phyloP scores from a whole-genome alignment of 1,284 basidiomycete genomes.

The Apiotrichum mycotoxinovorans region DNA sequence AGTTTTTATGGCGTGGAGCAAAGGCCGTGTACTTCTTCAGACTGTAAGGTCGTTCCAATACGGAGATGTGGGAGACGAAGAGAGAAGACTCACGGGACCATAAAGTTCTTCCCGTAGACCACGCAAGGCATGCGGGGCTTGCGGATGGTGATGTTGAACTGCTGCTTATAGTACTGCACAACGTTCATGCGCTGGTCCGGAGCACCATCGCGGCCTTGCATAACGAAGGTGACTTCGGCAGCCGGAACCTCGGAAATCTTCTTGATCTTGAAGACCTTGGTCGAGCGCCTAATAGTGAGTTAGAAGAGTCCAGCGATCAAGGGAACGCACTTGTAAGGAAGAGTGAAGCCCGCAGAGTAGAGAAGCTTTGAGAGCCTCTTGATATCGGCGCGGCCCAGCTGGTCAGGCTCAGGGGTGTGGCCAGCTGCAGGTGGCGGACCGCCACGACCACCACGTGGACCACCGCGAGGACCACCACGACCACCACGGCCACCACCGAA shows the following conservation, averaged over 20 bases:
- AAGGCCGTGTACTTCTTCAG: too few relatives aligned
- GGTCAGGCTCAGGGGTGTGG: slow-evolving; percentile 18
- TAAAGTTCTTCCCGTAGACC: slow-evolving; percentile 43
- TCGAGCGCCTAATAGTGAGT: slow-evolving; percentile 21
- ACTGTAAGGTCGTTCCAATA: too few relatives aligned
- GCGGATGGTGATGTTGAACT: slow-evolving; percentile 40
- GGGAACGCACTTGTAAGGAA: slow-evolving; percentile 21
- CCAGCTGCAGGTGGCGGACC: slow-evolving; percentile 22
- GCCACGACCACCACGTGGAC: slow-evolving; percentile 31
- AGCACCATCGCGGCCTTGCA: slow-evolving; percentile 38
- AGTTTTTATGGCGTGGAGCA: too few relatives aligned
- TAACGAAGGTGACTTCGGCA: slow-evolving; percentile 36
- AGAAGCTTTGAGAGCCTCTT: slow-evolving; percentile 40
- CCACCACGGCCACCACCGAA: slow-evolving; percentile 31
- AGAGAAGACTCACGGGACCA: slow-evolving; percentile 39
- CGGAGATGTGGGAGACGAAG: background rate
- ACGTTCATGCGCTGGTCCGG: slow-evolving; percentile 37
- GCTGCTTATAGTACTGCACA: slow-evolving; percentile 45
- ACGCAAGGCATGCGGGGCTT: slow-evolving; percentile 46
- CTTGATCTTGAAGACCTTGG: slow-evolving; percentile 36
- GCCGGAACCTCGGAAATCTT: slow-evolving; percentile 35
- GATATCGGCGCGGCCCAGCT: slow-evolving; percentile 30
- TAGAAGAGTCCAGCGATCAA: too few relatives aligned
- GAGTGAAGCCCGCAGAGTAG: slow-evolving; percentile 39
- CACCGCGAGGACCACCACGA: slow-evolving; percentile 27